These are phyloP conservation scores for Cercospora citrullina DNA, from an alignment of 2,329 filamentous ascomycete species.

Conservation along the genomic window DNA sequence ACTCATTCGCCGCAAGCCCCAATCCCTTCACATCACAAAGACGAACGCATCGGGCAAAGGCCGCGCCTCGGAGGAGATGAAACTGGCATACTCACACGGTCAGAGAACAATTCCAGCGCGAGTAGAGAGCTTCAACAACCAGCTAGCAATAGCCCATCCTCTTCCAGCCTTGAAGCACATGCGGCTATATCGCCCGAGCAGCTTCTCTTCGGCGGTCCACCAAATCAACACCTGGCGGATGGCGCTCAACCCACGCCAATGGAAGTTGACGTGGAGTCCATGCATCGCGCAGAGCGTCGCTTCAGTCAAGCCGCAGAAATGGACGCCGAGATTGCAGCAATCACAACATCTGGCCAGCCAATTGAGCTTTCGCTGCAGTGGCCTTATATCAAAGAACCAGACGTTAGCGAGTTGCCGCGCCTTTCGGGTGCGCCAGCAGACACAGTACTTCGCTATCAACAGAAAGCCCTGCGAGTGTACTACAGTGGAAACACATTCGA, in stretches of 20 bases:
- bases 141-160: background rate
- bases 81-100: background rate
- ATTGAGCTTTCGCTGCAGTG: background rate
- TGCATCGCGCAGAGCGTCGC: background rate
- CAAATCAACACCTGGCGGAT: background rate
- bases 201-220: background rate
- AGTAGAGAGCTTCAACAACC: background rate
- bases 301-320: background rate
- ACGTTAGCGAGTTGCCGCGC: background rate
- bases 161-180: too few species aligned
- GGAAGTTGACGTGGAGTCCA: background rate
- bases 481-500: conserved; percentile 9
- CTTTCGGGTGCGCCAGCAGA: background rate
- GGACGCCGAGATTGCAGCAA: background rate
- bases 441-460: background rate
- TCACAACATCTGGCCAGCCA: background rate
- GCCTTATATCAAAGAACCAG: background rate
- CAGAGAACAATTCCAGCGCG: background rate
- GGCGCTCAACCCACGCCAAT: background rate
- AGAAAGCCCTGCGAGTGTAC: background rate
- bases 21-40: too few species aligned
- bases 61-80: background rate
- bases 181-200: too few species aligned
- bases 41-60: background rate
- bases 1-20: background rate